Base-by-base conservation (phyloP, 305 asterid species). In the Fraxinus paxiana region DNA sequence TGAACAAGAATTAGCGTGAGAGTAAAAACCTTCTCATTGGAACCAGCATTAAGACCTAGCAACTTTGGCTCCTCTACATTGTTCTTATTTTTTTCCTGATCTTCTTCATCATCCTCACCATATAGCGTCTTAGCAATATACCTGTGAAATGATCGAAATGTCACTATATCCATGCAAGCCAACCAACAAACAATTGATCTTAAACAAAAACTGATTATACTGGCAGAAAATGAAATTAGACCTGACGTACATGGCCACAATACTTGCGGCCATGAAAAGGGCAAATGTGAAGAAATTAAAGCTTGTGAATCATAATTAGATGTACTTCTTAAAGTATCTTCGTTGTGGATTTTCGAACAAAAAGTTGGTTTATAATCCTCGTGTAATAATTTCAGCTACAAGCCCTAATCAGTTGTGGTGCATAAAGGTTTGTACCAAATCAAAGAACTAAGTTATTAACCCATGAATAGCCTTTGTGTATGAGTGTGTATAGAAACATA, bases 101-200 rank as follows among this genome's bases (percentile, higher is more conserved):
- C 30, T 34, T 88, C 92, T 33, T 93, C 98, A 7, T 90, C 97
- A 24, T 90, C 95, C 77, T 93, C 97, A 71, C 94, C 93, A 80
- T 90, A 91, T 75, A 94, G 86, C 20, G 94, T 91, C 87, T 88
- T 89, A 56, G 98, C 97, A 87, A 94, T 89, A 84, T 91, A 95
- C 90, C 98, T 93, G 91, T 82, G 86, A 75, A 75, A 35, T 2
- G 65, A 43, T 65, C 26, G 59, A 71, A 77, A 85, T 56, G 72
- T 85, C 48, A 78, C 33, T 43, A 81, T 61, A 46, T 61, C 56
- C 3, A 43, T 26, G 43, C 48, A 76, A 34, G 35, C n/a, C 71
- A 79, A 59, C 69, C 69, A 59, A 59, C 30, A 59, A 18, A 13
- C 43, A 84, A 26, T 26, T 5, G 26, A 54, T 63, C 34, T 63